phyloP scores from a whole-genome alignment of 192 early-diverging fungal genomes.

The Spizellomyces sp. region DNA sequence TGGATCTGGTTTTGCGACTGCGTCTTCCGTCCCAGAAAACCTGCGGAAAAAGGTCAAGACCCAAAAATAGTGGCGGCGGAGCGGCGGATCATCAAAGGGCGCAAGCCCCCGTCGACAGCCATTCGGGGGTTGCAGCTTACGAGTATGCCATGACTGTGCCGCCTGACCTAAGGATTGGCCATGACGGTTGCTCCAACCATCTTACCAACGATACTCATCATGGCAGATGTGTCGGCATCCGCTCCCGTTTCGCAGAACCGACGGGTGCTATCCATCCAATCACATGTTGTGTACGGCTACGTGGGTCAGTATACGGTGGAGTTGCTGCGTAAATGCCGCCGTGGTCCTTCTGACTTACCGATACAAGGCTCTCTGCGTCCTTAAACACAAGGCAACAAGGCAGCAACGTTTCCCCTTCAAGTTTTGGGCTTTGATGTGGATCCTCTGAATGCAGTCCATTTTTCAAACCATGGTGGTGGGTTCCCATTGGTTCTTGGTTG shows the following conservation, averaged over 20 bases:
- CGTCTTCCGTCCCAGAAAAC: too few relatives aligned
- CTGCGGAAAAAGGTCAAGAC: too few relatives aligned
- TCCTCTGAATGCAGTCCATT: conserved; percentile 89
- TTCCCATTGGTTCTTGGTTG: background rate
- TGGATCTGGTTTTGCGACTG: too few relatives aligned
- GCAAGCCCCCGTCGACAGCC: too few relatives aligned
- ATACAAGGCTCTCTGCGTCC: background rate
- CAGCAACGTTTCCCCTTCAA: conserved; percentile 91
- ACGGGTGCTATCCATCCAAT: conserved; percentile 52
- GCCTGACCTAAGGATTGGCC: too few relatives aligned
- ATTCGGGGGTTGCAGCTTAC: too few relatives aligned
- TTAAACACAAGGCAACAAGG: conserved; percentile 71
- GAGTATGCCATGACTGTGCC: too few relatives aligned
- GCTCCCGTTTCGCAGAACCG: background rate
- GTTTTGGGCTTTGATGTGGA: conserved; percentile 89
- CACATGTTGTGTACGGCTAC: conserved; percentile 69
- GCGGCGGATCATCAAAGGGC: too few relatives aligned
- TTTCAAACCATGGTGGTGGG: conserved; percentile 89
- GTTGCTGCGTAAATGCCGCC: conserved; percentile 6
- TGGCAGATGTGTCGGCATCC: too few relatives aligned
- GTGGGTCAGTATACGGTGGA: conserved; percentile 37
- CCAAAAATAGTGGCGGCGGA: too few relatives aligned
- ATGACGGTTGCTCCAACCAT: too few relatives aligned
- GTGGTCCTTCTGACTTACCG: background rate
- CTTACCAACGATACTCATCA: too few relatives aligned